Evolutionary conservation across 768 basidiomycete species (phyloP), one percentile per base, ranked within the genome.

Genomic region (Tricholoma hemisulphureum): DNA sequence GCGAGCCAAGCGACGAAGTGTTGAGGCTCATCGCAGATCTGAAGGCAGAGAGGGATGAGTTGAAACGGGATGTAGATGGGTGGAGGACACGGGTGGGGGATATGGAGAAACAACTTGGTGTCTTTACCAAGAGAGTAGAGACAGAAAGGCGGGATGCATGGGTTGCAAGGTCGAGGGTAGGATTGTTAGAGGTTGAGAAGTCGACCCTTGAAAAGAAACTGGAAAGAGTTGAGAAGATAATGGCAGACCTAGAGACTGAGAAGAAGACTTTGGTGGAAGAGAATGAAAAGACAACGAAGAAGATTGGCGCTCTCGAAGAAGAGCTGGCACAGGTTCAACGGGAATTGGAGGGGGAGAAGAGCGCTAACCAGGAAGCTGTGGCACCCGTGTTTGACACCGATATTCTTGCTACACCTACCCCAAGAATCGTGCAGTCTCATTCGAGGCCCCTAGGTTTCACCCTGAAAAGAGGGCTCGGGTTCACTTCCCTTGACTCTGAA

Each of bases 41-140:
- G 64, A 93, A 94, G 69, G 81, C 87, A 11, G 95, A 98, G 72
- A 80, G 95, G 28, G 95, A 98, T 65, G 89, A 93, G 58, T 77
- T 98, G 51, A 88, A 88, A 69, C 84, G 86, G 52, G 95, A 98
- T 70, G 86, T 94, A 0, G 89, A 93, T 62, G 90, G 89, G 0
- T 96, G 94, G 93, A 81, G 90, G 59, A 79, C 73, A 31, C 81
- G 95, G 21, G 89, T 94, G 48, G 77, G 77, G 13, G 88, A 90
- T 65, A 78, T 92, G 64, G 91, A 96, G 64, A 86, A 83, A 55
- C 86, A 87, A 62, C 72, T 85, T 21, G 75, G 78, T 39, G 74
- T 86, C 34, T 81, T 96, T 51, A 80, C 83, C 23, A 83, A 82
- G 58, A 78, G 89, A 10, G 79, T 93, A 13, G 91, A 93, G 45